These are phyloP conservation scores for Ascoidea rubescens DNA, from an alignment of 805 yeast species.

Conservation along the genomic window DNA sequence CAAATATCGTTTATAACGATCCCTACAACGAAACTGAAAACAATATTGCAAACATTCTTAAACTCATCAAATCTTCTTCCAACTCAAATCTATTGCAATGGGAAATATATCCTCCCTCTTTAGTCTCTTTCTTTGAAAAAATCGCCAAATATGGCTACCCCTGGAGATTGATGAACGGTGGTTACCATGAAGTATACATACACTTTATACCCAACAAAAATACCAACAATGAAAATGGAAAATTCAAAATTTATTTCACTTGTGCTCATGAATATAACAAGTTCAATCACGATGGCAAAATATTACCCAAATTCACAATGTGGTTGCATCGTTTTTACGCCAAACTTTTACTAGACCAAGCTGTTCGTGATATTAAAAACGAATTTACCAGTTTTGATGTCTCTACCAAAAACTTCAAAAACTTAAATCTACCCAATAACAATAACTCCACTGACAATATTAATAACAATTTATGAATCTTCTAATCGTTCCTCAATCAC, in stretches of 20 bases:
- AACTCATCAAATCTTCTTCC: not conserved
- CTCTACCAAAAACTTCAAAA: not conserved
- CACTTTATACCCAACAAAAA: too few relatives aligned
- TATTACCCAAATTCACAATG: slow-evolving; percentile 7
- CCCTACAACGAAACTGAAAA: too few relatives aligned
- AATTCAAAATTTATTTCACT: slow-evolving; percentile 1
- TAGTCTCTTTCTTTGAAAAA: not conserved
- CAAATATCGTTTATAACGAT: too few relatives aligned
- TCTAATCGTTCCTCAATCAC: too few relatives aligned
- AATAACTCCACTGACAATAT: too few relatives aligned
- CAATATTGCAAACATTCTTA: too few relatives aligned
- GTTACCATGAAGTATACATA: not conserved
- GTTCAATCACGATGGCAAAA: slow-evolving; percentile 9
- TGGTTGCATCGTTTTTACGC: slow-evolving; percentile 2
- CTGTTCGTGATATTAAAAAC: slow-evolving; percentile 8
- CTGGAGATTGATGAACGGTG: not conserved
- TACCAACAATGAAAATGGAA: not conserved
- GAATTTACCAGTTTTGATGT: slow-evolving; percentile 1
- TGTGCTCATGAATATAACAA: slow-evolving; percentile 7
- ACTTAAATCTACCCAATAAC: too few relatives aligned
- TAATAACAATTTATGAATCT: too few relatives aligned
- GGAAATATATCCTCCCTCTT: not conserved
- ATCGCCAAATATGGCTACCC: not conserved
- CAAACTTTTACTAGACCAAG: slow-evolving; percentile 4
- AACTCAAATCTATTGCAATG: not conserved